phyloP scores from a whole-genome alignment of 2,329 filamentous ascomycete genomes.

The Ophiosphaerella korrae region DNA sequence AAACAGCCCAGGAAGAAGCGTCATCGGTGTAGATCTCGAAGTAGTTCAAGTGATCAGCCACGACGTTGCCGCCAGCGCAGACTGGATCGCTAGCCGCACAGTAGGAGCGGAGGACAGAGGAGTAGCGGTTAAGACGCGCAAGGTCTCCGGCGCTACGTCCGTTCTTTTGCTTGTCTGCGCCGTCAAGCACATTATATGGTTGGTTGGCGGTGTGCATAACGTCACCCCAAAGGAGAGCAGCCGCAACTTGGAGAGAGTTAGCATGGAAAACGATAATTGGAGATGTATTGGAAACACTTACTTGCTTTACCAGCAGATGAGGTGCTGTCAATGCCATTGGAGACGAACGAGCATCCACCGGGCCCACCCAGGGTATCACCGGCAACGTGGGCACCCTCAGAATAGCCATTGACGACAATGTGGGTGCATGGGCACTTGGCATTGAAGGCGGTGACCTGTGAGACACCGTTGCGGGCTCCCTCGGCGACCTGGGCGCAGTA shows the following conservation, averaged over 20 bases:
- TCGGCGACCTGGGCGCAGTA: constrained; percentile 25
- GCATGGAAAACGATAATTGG: constrained; percentile 1
- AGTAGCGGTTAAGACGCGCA: constrained; percentile 32
- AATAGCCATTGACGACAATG: constrained; percentile 65
- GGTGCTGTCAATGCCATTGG: constrained; percentile 20
- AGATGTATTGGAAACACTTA: constrained; percentile 10
- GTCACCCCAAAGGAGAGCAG: constrained; percentile 30
- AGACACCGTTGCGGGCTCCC: constrained; percentile 24
- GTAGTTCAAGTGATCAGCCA: constrained; percentile 64
- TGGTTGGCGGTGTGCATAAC: constrained; percentile 27
- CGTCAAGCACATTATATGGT: constrained; percentile 29
- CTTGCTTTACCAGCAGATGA: constrained; percentile 26
- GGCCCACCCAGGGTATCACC: constrained; percentile 62
- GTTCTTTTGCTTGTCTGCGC: constrained; percentile 16
- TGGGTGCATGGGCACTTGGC: constrained; percentile 59
- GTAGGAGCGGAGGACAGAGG: constrained; percentile 63
- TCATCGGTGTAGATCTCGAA: constrained; percentile 42
- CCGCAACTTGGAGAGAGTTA: constrained; percentile 12
- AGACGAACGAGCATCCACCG: constrained; percentile 22
- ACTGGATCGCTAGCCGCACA: constrained; percentile 66
- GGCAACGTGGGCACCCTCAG: constrained; percentile 63
- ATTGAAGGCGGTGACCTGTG: constrained; percentile 59
- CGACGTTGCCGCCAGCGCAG: constrained; percentile 65
- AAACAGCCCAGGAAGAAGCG: constrained; percentile 24
- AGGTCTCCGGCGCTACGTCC: constrained; percentile 17